Evolutionary conservation across 2,329 filamentous ascomycete species (phyloP).

Genomic region (Aureobasidium sp.): DNA sequence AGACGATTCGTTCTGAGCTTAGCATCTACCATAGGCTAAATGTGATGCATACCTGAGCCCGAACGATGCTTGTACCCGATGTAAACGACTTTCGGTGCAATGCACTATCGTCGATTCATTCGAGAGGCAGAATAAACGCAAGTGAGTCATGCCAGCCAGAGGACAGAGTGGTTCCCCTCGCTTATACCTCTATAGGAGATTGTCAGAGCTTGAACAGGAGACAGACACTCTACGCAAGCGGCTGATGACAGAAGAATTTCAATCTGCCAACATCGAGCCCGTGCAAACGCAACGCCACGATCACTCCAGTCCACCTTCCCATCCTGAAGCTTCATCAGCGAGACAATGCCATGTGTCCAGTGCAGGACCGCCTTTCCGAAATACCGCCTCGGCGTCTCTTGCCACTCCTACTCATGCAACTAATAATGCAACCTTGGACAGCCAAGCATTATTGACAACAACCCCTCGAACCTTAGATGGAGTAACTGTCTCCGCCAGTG

Average conservation of each 20-base stretch:
- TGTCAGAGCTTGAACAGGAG: not conserved
- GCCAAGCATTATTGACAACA: not conserved
- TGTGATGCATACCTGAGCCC: not conserved
- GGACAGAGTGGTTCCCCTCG: not conserved
- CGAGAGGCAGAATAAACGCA: not conserved
- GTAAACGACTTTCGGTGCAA: not conserved
- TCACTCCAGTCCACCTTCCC: not conserved
- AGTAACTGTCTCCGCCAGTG: not conserved
- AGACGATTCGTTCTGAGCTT: not conserved
- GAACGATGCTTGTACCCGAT: not conserved
- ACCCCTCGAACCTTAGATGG: not conserved
- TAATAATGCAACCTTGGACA: not conserved
- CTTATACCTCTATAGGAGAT: not conserved
- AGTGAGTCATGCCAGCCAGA: not conserved
- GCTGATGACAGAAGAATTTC: not conserved
- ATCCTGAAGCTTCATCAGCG: not conserved
- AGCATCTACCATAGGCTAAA: not conserved
- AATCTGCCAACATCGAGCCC: not conserved
- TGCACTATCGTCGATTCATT: not conserved
- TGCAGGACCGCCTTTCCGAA: not conserved
- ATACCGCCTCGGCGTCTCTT: not conserved
- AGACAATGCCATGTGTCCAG: not conserved
- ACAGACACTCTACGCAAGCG: slow-evolving; percentile 2
- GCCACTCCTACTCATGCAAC: not conserved
- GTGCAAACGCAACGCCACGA: not conserved